Percentiles rank a stretch among this genome's conserved stretches.
Evolutionary conservation across 108 stramenopile genomes (phyloP).

Genomic region (Cylindrotheca fusiformis): DNA sequence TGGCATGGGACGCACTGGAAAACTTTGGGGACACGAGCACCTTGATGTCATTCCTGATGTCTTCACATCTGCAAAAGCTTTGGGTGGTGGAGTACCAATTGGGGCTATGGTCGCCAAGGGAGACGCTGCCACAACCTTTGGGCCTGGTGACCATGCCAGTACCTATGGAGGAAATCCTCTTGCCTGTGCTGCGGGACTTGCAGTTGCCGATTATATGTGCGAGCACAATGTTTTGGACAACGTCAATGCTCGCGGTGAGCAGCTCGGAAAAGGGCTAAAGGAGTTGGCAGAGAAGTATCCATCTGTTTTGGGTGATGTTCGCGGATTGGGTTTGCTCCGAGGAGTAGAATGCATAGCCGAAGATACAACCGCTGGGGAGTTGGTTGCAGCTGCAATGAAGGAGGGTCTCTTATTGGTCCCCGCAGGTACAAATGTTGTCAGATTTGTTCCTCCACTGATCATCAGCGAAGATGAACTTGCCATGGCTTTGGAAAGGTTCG

Average conservation of each 20-base stretch:
- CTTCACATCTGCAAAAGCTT: constrained; percentile 95
- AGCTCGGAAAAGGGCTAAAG: constrained; percentile 71
- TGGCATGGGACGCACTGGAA: constrained; percentile 97
- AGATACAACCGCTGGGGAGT: constrained; percentile 81
- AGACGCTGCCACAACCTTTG: constrained; percentile 82
- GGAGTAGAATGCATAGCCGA: constrained; percentile 71
- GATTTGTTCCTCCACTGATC: constrained; percentile 94
- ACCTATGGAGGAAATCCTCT: constrained; percentile 98
- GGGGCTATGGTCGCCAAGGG: constrained; percentile 96
- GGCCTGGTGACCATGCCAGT: constrained; percentile 96
- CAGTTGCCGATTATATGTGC: constrained; percentile 84
- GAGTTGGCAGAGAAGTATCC: constrained; percentile 77
- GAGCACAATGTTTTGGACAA: constrained; percentile 83
- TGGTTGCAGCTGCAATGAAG: constrained; percentile 87
- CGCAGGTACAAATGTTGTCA: constrained; percentile 88
- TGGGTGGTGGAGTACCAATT: constrained; percentile 97
- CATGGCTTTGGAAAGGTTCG: constrained; percentile 77
- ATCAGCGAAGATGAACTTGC: constrained; percentile 75
- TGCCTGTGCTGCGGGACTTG: constrained; percentile 83
- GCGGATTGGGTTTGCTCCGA: constrained; percentile 92
- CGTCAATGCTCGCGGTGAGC: constrained; percentile 85
- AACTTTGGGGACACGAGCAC: constrained; percentile 92
- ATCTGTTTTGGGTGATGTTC: constrained; percentile 75
- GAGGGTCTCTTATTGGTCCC: constrained; percentile 91
- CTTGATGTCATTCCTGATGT: constrained; percentile 91